Base-by-base conservation (phyloP, 306 rosid genomes). In the Vicia villosa region DNA sequence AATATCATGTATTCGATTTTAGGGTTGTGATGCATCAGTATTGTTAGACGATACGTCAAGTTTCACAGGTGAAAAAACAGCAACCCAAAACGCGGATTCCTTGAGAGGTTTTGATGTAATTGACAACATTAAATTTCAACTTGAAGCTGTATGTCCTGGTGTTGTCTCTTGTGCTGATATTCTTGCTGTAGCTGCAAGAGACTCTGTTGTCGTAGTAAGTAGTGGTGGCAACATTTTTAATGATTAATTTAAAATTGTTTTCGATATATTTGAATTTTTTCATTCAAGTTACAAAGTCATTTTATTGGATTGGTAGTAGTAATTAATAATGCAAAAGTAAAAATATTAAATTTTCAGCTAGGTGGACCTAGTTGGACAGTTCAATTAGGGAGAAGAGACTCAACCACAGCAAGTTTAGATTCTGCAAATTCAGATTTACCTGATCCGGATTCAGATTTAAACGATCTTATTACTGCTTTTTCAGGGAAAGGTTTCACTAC, bases 1-100 rank as follows among this genome's bases (percentile, higher is more conserved):
- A 19, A 26, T 12, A 4, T 1, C 26, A n/a, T 37, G 8, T 0
- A 14, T 55, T 8, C 36, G 15, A 54, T 43, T 47, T 38, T 28
- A 90, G 93, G 96, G 96, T 43, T 90, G 93, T 46, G 96, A 90
- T 77, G 96, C 58, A 22, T 90, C 89, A 2, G 76, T 90, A 4
- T 36, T 90, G 1, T 73, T 90, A 56, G 88, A 90, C 10, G 89
- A 86, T 60, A 86, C 90, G 13, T 1, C 90, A n/a, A 79, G 4
- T 63, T 87, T 89, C 68, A 83, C 73, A 0, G 96, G 96, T 7
- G 96, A 90, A 69, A 74, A 87, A 55, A 59, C 82, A 3, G 94
- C 91, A 0, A 21, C 21, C 1, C 73, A 91, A 3, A 90, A 87
- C 8, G 80, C 10, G 1, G 81, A 80, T 63, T 87, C 96, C 0